phyloP scores from a whole-genome alignment of 179 eudicot species.

The Silene vulgaris region DNA sequence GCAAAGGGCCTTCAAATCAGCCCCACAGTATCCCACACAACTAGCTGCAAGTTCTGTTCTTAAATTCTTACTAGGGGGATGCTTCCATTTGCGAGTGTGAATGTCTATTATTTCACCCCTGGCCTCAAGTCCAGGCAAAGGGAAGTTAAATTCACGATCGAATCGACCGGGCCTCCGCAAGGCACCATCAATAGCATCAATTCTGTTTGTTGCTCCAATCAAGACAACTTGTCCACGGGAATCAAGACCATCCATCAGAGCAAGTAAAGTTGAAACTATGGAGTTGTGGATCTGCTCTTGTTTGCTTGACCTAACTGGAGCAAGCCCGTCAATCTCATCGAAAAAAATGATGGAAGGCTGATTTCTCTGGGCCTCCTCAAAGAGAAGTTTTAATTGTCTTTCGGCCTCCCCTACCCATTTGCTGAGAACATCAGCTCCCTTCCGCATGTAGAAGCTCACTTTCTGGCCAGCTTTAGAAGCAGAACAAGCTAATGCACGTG shows the following conservation, averaged over 20 bases:
- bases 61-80: slow-evolving; percentile 75
- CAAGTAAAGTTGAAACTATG: slow-evolving; percentile 95
- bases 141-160: slow-evolving; percentile 93
- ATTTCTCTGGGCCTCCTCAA: slow-evolving; percentile 96
- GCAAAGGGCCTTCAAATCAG: slow-evolving; percentile 95
- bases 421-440: slow-evolving; percentile 99
- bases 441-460: slow-evolving; percentile 97
- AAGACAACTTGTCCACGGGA: slow-evolving; percentile 97
- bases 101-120: slow-evolving; percentile 94
- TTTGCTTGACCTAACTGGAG: slow-evolving; percentile 98
- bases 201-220: slow-evolving; percentile 97
- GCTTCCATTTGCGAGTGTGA: slow-evolving; percentile 96
- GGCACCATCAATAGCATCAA: slow-evolving; percentile 99
- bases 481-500: slow-evolving; percentile 90
- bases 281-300: slow-evolving; percentile 99
- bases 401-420: slow-evolving; percentile 99
- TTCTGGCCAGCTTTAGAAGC: slow-evolving; percentile 99
- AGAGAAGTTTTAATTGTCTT: slow-evolving; percentile 82
- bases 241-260: slow-evolving; percentile 99
- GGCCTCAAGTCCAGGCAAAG: slow-evolving; percentile 95
- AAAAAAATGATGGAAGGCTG: slow-evolving; percentile 98
- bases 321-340: slow-evolving; percentile 98
- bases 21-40: slow-evolving; percentile 99
- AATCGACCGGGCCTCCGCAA: slow-evolving; percentile 97
- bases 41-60: slow-evolving; percentile 92